phyloP scores from a whole-genome alignment of 2,329 filamentous ascomycete genomes.

The Malbranchea cinnamomea region DNA sequence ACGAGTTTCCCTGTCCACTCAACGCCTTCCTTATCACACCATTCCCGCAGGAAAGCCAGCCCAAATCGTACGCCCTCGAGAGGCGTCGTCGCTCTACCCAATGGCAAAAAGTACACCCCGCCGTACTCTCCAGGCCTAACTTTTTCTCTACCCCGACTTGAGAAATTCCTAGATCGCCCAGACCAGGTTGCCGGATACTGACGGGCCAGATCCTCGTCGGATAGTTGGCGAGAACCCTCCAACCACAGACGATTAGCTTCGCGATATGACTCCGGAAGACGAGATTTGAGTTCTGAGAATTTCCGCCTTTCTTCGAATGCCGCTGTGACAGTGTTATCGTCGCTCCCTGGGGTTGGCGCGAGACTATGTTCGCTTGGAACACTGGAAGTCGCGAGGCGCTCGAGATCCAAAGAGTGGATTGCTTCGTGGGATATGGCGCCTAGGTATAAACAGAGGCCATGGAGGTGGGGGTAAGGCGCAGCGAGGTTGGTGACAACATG shows the following conservation, averaged over 20 bases:
- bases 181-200: constrained; percentile 33
- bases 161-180: constrained; percentile 22
- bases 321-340: constrained; percentile 22
- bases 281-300: constrained; percentile 25
- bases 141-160: constrained; percentile 21
- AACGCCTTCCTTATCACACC: constrained; percentile 31
- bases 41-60: constrained; percentile 30
- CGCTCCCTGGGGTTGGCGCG: constrained; percentile 29
- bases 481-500: constrained; percentile 28
- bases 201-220: constrained; percentile 24
- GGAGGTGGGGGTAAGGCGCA: constrained; percentile 24
- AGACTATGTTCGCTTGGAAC: constrained; percentile 23
- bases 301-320: constrained; percentile 27
- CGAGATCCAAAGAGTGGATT: constrained; percentile 30
- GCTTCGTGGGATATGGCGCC: constrained; percentile 33
- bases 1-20: constrained; percentile 28
- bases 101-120: constrained; percentile 27
- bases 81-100: constrained; percentile 27
- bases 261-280: constrained; percentile 26
- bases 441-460: constrained; percentile 30
- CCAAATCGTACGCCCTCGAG: constrained; percentile 33
- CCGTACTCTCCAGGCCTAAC: constrained; percentile 22
- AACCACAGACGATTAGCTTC: constrained; percentile 31
- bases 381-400: constrained; percentile 27
- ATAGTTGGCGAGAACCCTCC: constrained; percentile 26